Base-by-base conservation (phyloP, 2,329 filamentous ascomycete species). In the Graphiopsis chlorocephala region DNA sequence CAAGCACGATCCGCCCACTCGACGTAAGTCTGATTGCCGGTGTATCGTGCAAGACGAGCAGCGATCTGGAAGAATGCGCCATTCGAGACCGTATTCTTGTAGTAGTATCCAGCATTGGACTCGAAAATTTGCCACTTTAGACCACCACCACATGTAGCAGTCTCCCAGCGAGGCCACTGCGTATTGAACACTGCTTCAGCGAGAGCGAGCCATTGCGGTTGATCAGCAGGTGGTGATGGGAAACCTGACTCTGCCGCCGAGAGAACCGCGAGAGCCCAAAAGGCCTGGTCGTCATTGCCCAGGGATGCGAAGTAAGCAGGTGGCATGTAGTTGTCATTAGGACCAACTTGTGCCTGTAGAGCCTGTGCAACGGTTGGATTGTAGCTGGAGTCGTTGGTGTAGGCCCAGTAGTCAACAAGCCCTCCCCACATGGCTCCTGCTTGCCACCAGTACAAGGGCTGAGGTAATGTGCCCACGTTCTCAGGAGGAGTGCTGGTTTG, bases 191-290 rank as follows among this genome's bases (percentile, higher is more conserved):
- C 89, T 12, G 89, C 90, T 75, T 93, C 90, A 0, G 85, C 88
- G 61, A 95, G 83, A 7, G 88, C 87, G n/a, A 95, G 83, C 90
- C 90, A 96, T 61, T 88, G 74, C 64, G 83, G 84, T 0, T 80
- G 68, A 0, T 85, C 83, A 42, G 73, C 68, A 26, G 55, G 7
- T 4, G 90, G 88, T 70, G 92, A 84, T 1, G 89, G 88, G 72
- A 90, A 94, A 68, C 87, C 88, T 71, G 88, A 86, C 77, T 96
- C 92, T 42, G 90, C 89, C 2, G 92, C 92, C 11, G 86, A 85
- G 82, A 96, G 90, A 66, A 89, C 90, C 1, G 91, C 86, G 81
- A 95, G 84, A n/a, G 86, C 90, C 92, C 92, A 96, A 78, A 95
- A 94, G 6, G 90, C 88, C 81, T 88, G 83, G 69, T 86, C 83